Evolutionary conservation across 768 basidiomycete genomes (phyloP), one percentile per base, ranked within the genome.

Genomic region (Suillus discolor): DNA sequence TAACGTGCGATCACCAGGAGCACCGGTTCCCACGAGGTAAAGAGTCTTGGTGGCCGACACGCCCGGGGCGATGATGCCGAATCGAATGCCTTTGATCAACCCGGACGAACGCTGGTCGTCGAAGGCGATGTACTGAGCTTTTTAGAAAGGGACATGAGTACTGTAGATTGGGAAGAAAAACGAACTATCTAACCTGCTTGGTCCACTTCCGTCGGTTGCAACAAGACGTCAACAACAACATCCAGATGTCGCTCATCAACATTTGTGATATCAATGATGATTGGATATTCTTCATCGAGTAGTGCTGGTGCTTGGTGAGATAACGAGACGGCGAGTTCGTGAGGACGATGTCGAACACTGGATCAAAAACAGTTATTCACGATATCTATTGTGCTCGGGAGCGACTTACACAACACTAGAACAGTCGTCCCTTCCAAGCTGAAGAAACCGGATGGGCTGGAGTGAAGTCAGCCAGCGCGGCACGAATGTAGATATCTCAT

Each of bases 131-230:
- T 74, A 79, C 73, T 87, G 91, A 31, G 83, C 89, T 92, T 68
- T 61, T 36, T 7, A 15, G 5, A 31, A 18, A 9, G 18, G 25
- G 25, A 20, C 25, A 42, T 60, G 2, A 60, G 41, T 18, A 28
- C 13, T 20, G 59, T 41, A 60, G 11, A 15, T 13, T 12, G 42
- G 41, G 1, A 12, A 60, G 13, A 60, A 4, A 4, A 73, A 7
- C 7, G 6, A 20, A 28, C 0, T 28, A 60, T 31, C 87, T 20
- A 62, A 92, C 93, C 82, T 25, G 90, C 85, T 65, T 87, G 84
- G 67, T 93, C 93, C 60, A 88, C 81, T 69, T 92, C 92, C 2
- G 86, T 84, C 1, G 95, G 95, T 62, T 94, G 93, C 41, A 98
- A 76, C 64, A 97, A 80, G 6, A 92, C 84, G 63, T 95, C 92